These are phyloP conservation scores for Rhizopogon salebrosus DNA, from an alignment of 768 basidiomycete genomes.

Conservation along the genomic window DNA sequence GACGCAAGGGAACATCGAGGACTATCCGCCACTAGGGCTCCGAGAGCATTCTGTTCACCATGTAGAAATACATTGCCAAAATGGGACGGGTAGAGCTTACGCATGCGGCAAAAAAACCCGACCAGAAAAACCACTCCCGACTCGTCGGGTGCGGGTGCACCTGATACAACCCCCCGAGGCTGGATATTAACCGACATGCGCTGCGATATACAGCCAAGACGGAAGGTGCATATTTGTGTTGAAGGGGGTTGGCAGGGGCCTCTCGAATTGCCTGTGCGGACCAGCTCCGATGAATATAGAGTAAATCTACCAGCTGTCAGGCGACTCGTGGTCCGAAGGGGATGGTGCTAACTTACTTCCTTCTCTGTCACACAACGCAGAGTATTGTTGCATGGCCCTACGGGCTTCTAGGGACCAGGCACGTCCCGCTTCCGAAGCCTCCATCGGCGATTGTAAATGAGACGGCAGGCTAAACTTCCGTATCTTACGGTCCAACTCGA, in stretches of 20 bases:
- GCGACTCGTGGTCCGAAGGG: background rate
- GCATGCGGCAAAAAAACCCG: slow-evolving; percentile 42
- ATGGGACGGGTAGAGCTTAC: slow-evolving; percentile 27
- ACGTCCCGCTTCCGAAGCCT: slow-evolving; percentile 22
- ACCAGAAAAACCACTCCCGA: slow-evolving; percentile 48
- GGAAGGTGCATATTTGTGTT: slow-evolving; percentile 40
- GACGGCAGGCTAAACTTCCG: slow-evolving; percentile 44
- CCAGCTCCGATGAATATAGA: slow-evolving; percentile 46
- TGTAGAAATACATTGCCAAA: background rate
- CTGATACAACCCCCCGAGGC: slow-evolving; percentile 32
- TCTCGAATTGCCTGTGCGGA: slow-evolving; percentile 42
- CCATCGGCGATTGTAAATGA: slow-evolving; percentile 36
- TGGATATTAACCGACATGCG: slow-evolving; percentile 37
- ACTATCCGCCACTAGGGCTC: slow-evolving; percentile 40
- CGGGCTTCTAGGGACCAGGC: slow-evolving; percentile 36
- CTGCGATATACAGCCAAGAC: slow-evolving; percentile 41
- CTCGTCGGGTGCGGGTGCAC: slow-evolving; percentile 30
- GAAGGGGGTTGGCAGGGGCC: slow-evolving; percentile 36
- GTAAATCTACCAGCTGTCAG: slow-evolving; percentile 25
- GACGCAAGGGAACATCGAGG: slow-evolving; percentile 38
- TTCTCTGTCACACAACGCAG: slow-evolving; percentile 35
- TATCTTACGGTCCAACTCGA: slow-evolving; percentile 47
- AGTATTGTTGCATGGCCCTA: slow-evolving; percentile 43
- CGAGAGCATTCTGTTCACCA: slow-evolving; percentile 35
- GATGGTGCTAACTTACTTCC: slow-evolving; percentile 31